Evolutionary conservation across 345 rosid species (phyloP).

Genomic region (Iberis pinnata): DNA sequence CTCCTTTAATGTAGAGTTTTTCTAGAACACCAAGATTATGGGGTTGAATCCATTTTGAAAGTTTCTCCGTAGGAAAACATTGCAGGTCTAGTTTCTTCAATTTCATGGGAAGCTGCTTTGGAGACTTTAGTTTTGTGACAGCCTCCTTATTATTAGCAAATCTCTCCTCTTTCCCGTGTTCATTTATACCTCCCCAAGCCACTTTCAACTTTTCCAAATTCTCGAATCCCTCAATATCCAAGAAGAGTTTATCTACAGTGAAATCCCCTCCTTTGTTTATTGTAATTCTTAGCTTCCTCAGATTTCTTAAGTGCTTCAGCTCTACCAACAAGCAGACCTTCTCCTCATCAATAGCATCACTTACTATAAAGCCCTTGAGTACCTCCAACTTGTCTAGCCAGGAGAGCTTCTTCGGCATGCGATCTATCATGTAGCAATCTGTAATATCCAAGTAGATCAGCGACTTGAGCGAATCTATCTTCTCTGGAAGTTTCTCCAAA

Average conservation of each 20-base stretch:
- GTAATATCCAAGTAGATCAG: constrained; percentile 36
- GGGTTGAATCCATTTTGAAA: constrained; percentile 24
- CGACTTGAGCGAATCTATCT: constrained; percentile 24
- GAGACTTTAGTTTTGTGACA: too few species aligned
- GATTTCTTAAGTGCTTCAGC: constrained; percentile 4
- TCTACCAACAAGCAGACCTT: background rate
- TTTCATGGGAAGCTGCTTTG: background rate
- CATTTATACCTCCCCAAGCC: constrained; percentile 27
- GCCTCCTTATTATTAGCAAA: too few species aligned
- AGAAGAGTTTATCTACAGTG: background rate
- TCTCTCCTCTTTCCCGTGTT: background rate
- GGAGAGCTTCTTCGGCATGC: constrained; percentile 36
- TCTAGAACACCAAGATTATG: background rate
- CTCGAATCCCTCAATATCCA: background rate
- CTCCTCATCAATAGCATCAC: background rate
- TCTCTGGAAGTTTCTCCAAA: constrained; percentile 33
- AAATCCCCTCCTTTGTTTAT: background rate
- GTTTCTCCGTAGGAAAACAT: constrained; percentile 12
- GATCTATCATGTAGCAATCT: constrained; percentile 35
- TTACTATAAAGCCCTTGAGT: constrained; percentile 44
- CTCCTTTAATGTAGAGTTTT: constrained; percentile 14
- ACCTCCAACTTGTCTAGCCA: constrained; percentile 31
- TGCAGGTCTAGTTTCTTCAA: constrained; percentile 29
- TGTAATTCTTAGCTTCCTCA: constrained; percentile 32
- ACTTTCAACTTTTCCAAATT: constrained; percentile 17